Base-by-base conservation (phyloP, 305 asterid genomes). In the Fraxinus angustifolia region DNA sequence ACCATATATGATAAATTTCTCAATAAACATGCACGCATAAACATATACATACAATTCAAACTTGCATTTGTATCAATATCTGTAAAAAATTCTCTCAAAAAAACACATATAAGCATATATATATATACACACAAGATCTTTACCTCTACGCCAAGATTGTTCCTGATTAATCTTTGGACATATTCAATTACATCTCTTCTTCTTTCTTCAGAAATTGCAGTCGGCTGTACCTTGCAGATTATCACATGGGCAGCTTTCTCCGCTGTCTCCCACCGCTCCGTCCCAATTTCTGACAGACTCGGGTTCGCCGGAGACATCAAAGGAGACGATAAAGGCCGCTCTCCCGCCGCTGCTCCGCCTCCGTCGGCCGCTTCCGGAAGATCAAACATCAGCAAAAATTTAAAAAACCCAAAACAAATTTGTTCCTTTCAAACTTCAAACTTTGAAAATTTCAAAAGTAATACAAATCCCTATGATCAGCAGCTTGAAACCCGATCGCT, bases 1-100 rank as follows among this genome's bases (percentile, higher is more conserved):
- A 73, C 82, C 73, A 78, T 10, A 72, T 71, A 82, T 26, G 68
- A 85, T 75, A 67, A 17, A 68, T 12, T 79, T 50, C 65, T 73
- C 83, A 77, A 67, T 28, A 26, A 67, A 67, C 36, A 67, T 62
- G 33, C 72, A 62, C 11, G 17, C 73, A 67, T 8, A 67, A 14
- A 12, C 35, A 10, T 67, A 67, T 1, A 11, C 19, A 28, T 28
- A 67, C 3, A 67, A 67, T 10, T 28, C 36, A 67, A 35, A 26
- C 36, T 67, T 8, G n/a, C 36, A 23, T 67, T 67, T 10, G 16
- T 10, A 65, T 67, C 36, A 28, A 65, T 12, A 3, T 65, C n/a
- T 65, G 73, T 21, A 26, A 67, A 65, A 3, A 28, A 11, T n/a
- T 67, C 73, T 67, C 36, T 28, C 16, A 8, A 26, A 21, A 11